Conservation (phyloP, 495 filamentous ascomycete genomes). For the Daldinia grandis region DNA sequence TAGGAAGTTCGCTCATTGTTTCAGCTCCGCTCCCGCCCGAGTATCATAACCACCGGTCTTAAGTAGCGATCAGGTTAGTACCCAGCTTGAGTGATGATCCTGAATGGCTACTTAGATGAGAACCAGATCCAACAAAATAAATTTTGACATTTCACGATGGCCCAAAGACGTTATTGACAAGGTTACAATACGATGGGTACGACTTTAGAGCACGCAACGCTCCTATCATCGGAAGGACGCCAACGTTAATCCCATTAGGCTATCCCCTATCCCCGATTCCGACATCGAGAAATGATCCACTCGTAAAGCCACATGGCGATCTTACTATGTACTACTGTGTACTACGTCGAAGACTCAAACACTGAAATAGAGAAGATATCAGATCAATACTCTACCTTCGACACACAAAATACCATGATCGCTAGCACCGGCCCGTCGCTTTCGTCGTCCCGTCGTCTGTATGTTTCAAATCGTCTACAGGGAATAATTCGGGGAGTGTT, state of each 20-base stretch:
- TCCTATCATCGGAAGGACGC: slow-evolving; percentile 16
- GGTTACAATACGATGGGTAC: slow-evolving; percentile 24
- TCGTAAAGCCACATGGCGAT: slow-evolving; percentile 9
- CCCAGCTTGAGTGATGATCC: neutral
- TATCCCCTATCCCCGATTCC: slow-evolving; percentile 32
- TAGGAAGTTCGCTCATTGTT: slow-evolving; percentile 15
- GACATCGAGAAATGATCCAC: slow-evolving; percentile 19
- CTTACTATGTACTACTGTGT: too few species aligned
- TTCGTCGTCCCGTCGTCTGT: slow-evolving; percentile 23
- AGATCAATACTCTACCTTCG: neutral
- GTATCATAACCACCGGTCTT: slow-evolving; percentile 4
- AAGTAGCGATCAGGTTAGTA: neutral
- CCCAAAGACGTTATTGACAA: slow-evolving; percentile 8
- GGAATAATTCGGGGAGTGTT: neutral
- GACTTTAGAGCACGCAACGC: slow-evolving; percentile 18
- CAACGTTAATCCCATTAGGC: slow-evolving; percentile 29
- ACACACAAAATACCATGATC: neutral
- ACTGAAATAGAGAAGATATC: neutral
- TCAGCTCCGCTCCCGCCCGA: neutral
- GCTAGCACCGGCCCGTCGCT: slow-evolving; percentile 22
- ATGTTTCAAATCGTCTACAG: neutral
- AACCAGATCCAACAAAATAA: slow-evolving; percentile 1
- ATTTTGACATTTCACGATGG: slow-evolving; percentile 1
- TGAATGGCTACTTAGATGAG: neutral
- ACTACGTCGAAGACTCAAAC: too few species aligned